Conservation (phyloP, 2,329 filamentous ascomycete species). For the Colletotrichum sp. region DNA sequence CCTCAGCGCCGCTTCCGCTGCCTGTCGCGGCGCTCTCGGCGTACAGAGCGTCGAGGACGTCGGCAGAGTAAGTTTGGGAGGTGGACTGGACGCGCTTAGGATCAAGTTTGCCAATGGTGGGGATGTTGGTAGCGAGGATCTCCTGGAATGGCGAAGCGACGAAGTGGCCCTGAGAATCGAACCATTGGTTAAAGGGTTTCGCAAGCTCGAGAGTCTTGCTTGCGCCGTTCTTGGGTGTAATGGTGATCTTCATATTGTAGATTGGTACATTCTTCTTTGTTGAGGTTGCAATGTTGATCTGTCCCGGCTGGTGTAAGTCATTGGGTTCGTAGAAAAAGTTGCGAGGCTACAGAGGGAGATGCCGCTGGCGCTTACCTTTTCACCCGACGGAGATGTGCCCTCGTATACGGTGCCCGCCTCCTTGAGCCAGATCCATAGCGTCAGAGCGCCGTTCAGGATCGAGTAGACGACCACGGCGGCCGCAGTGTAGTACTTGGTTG, state of each 20-base stretch:
- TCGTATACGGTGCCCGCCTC: slow-evolving; percentile 85
- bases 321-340: background rate
- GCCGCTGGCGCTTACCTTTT: slow-evolving; percentile 54
- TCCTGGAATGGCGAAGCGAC: slow-evolving; percentile 78
- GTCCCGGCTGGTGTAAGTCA: slow-evolving; percentile 19
- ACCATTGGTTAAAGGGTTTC: slow-evolving; percentile 76
- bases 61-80: slow-evolving; percentile 41
- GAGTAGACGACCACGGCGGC: slow-evolving; percentile 82
- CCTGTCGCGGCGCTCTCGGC: slow-evolving; percentile 36
- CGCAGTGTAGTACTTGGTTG: slow-evolving; percentile 80
- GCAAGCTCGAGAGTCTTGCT: slow-evolving; percentile 56
- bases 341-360: background rate
- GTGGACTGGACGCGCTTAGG: slow-evolving; percentile 55
- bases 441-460: slow-evolving; percentile 76
- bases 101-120: slow-evolving; percentile 69
- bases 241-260: slow-evolving; percentile 75
- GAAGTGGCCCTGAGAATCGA: slow-evolving; percentile 74
- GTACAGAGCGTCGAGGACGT: slow-evolving; percentile 51
- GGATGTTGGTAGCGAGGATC: slow-evolving; percentile 72
- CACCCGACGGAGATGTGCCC: slow-evolving; percentile 69
- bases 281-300: slow-evolving; percentile 76
- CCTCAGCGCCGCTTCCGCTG: slow-evolving; percentile 33
- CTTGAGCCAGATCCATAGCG: slow-evolving; percentile 82
- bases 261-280: slow-evolving; percentile 80
- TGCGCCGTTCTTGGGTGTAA: slow-evolving; percentile 45